phyloP scores from a whole-genome alignment of 2,329 filamentous ascomycete genomes.

The Hymenoscyphus fraxineus region DNA sequence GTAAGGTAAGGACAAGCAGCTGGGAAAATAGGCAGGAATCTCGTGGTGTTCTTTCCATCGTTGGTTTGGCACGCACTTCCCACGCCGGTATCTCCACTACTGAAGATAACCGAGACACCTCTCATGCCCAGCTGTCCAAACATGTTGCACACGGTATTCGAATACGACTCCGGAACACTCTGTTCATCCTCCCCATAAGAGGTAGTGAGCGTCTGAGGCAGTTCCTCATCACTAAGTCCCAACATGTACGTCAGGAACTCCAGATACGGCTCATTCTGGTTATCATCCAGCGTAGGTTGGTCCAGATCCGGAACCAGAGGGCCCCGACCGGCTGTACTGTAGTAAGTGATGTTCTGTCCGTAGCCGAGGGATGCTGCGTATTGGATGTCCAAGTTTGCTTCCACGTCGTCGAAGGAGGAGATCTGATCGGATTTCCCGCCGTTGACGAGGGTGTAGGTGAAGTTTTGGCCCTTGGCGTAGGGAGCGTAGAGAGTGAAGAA shows the following conservation, averaged over 20 bases:
- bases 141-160: conserved; percentile 56
- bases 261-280: conserved; percentile 66
- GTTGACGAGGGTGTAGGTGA: conserved; percentile 29
- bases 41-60: conserved; percentile 53
- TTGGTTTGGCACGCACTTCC: conserved; percentile 51
- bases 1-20: conserved; percentile 66
- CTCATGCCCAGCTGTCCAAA: conserved; percentile 62
- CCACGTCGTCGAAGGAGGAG: conserved; percentile 40
- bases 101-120: conserved; percentile 60
- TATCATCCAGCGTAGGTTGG: conserved; percentile 42
- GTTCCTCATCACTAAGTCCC: conserved; percentile 40
- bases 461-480: conserved; percentile 24
- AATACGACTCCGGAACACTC: conserved; percentile 57
- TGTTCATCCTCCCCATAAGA: conserved; percentile 69
- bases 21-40: conserved; percentile 60
- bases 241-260: conserved; percentile 57
- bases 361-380: conserved; percentile 51
- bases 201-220: conserved; percentile 60
- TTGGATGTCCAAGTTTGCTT: conserved; percentile 51
- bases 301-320: conserved; percentile 41
- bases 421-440: conserved; percentile 39
- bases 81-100: conserved; percentile 55
- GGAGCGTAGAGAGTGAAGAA: conserved; percentile 24
- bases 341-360: conserved; percentile 50
- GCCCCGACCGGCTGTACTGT: conserved; percentile 52